Conservation (phyloP, 2,329 filamentous ascomycete genomes). For the Fusarium brevicatenulatum region DNA sequence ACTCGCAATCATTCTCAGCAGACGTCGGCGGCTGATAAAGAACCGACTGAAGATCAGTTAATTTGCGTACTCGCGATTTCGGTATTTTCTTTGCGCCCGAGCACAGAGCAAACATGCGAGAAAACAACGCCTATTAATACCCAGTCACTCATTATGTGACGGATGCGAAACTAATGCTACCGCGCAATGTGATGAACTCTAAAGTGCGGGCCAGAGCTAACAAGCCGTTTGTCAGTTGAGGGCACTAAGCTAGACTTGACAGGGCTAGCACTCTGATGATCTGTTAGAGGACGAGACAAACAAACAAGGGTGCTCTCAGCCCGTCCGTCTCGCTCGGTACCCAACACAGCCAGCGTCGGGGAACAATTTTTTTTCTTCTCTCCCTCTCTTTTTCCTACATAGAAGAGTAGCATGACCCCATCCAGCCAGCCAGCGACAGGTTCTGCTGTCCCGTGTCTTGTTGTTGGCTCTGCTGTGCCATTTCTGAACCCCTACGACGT, state of each 20-base stretch:
- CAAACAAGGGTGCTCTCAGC: background rate
- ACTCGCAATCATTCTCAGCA: background rate
- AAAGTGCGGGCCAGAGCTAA: background rate
- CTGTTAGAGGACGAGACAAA: background rate
- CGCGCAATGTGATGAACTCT: background rate
- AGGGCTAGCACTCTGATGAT: background rate
- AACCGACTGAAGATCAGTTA: background rate
- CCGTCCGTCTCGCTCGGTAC: background rate
- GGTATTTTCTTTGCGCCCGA: background rate
- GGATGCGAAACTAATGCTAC: background rate
- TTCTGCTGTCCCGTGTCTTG: background rate
- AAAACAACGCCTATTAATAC: background rate
- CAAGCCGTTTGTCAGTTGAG: background rate
- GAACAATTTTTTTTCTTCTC: background rate
- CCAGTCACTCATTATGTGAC: background rate
- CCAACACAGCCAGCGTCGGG: background rate
- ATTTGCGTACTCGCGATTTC: background rate
- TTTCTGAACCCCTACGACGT: background rate
- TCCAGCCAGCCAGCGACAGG: background rate
- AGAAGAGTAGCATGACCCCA: background rate
- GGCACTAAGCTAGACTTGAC: background rate
- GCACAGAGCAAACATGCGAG: background rate
- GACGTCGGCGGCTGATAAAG: background rate
- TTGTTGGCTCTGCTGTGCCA: background rate
- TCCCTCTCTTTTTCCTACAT: background rate